A percentile compares a stretch with the other conserved stretches of the same genome.
Evolutionary conservation across 225 moss, liverwort and hornwort species (phyloP).

Genomic region (Lunularia cruciata): DNA sequence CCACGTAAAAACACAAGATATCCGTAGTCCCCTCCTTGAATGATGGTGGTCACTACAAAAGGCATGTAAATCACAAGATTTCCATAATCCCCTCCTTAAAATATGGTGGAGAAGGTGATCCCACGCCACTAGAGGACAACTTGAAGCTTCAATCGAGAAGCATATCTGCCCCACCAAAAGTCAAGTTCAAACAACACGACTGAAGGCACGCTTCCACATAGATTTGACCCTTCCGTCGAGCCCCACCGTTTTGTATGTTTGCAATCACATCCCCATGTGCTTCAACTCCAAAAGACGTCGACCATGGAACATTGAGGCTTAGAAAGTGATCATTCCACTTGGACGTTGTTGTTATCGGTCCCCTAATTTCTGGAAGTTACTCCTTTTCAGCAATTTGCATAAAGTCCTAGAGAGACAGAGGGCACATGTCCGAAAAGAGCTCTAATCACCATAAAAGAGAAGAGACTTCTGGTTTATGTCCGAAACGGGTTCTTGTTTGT

Average conservation of each 20-base stretch:
- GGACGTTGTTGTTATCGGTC: neutral
- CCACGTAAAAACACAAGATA: too few species aligned
- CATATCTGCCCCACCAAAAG: neutral
- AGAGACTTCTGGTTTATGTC: neutral
- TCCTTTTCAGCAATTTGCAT: neutral
- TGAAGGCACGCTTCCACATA: neutral
- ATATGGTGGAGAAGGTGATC: neutral
- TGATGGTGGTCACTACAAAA: too few species aligned
- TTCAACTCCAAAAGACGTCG: neutral
- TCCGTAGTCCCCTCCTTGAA: too few species aligned
- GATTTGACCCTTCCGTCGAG: neutral
- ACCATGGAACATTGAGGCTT: neutral
- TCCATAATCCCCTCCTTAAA: constrained; percentile 12
- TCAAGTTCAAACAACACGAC: neutral
- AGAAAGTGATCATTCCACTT: neutral
- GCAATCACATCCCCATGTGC: neutral
- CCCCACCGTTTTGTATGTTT: neutral
- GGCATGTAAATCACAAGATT: neutral
- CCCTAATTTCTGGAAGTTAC: neutral
- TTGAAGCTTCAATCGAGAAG: neutral
- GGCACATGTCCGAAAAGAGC: neutral
- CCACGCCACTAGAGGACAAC: constrained; percentile 9
- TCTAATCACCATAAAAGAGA: neutral
- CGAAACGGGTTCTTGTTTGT: neutral
- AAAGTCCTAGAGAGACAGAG: neutral